These are phyloP conservation scores for Candida albicans DNA, from an alignment of 1,139 yeast genomes.

Conservation along the genomic window DNA sequence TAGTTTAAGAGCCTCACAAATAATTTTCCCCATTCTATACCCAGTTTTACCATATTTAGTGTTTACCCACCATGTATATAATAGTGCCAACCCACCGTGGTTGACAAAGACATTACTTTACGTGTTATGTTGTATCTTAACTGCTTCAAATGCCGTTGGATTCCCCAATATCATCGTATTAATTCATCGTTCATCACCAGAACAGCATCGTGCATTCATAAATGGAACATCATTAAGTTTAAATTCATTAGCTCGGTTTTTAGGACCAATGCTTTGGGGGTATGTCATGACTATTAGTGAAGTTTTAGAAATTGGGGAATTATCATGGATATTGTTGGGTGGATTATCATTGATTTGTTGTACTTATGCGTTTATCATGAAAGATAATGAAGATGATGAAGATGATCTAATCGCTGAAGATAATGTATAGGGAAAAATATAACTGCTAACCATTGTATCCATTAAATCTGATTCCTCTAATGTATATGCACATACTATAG, in stretches of 20 bases:
- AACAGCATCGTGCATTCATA: conserved; percentile 49
- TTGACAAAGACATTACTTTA: conserved; percentile 26
- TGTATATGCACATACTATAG: not conserved
- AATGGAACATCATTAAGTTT: conserved; percentile 52
- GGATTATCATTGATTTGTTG: conserved; percentile 33
- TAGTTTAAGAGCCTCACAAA: conserved; percentile 42
- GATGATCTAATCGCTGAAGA: conserved; percentile 8
- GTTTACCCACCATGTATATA: conserved; percentile 38
- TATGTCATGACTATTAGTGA: conserved; percentile 51
- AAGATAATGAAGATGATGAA: conserved; percentile 34
- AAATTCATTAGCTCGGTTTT: conserved; percentile 54
- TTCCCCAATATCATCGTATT: conserved; percentile 46
- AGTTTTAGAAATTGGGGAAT: conserved; percentile 40
- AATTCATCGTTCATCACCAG: conserved; percentile 46
- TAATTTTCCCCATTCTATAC: conserved; percentile 50
- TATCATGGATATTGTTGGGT: conserved; percentile 52
- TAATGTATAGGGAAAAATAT: not conserved
- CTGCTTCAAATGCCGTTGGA: conserved; percentile 32
- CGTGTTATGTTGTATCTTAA: conserved; percentile 27
- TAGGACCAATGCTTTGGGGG: conserved; percentile 64
- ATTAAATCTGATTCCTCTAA: not conserved
- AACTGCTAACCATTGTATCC: not conserved
- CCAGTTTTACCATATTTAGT: conserved; percentile 50
- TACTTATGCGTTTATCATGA: conserved; percentile 33
- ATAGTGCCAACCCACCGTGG: conserved; percentile 24